Base-by-base conservation (phyloP, 331 rosid genomes). In the Malus hybrid region DNA sequence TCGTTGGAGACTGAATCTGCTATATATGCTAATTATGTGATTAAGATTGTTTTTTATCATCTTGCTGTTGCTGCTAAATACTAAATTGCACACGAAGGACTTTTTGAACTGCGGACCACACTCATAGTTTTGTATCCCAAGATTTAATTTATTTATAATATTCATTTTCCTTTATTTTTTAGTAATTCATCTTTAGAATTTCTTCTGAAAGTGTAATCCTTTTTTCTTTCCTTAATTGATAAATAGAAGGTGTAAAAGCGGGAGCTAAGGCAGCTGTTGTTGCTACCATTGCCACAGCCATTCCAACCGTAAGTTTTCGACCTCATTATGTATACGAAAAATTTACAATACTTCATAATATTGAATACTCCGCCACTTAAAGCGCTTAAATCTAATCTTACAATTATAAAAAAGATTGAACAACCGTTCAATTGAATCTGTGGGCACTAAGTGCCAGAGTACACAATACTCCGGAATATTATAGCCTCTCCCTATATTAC, bases 231-330 rank as follows among this genome's bases (percentile, higher is more conserved):
- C 22, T 73, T 15, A 20, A 1, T 34, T 70, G 15, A 71, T 66
- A 26, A 79, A 85, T 88, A 92, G 99, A 95, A 85, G 99, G 97
- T 65, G 99, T 90, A 65, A 89, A 90, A 74, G 96, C 99, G 26
- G 99, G 99, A 88, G 97, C 91, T 14, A 92, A 90, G 81, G 99
- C 97, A 78, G 99, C 99, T 52, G 88, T 82, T 32, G 80, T 84
- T 69, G 99, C 99, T 53, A 82, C 81, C 53, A 85, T 95, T 83
- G 99, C 96, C 75, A 88, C 93, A 81, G 99, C 99, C 70, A 92
- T 95, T 82, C 97, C 99, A 78, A 92, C 97, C 29, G 97, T 90
- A 75, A 89, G 86, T 69, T 70, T 11, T 57, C 44, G 28, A 70
- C 58, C 52, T 73, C 44, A 48, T 29, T 52, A 39, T 62, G 26